phyloP scores from a whole-genome alignment of 2,329 filamentous ascomycete species.

The Sporothrix schenckii region DNA sequence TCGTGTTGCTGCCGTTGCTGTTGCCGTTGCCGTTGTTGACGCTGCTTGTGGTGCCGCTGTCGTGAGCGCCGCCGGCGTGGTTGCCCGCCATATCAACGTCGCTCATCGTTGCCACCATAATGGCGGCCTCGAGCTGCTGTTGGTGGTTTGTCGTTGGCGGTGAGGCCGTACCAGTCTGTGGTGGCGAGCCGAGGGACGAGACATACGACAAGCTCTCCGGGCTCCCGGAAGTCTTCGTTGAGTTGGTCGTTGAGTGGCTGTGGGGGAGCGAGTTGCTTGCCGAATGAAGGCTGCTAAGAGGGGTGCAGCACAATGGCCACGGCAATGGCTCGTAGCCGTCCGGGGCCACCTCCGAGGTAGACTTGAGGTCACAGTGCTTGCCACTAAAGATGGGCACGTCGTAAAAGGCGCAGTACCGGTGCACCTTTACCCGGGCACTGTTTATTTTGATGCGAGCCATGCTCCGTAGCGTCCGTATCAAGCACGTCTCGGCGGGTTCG shows the following conservation, averaged over 20 bases:
- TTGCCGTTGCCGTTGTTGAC: constrained; percentile 5
- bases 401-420: constrained; percentile 56
- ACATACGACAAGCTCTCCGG: constrained; percentile 22
- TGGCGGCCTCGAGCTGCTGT: neutral
- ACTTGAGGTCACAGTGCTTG: constrained; percentile 54
- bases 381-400: constrained; percentile 54
- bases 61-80: neutral
- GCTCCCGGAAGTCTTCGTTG: constrained; percentile 6
- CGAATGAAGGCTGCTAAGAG: constrained; percentile 31
- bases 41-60: neutral
- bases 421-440: constrained; percentile 56
- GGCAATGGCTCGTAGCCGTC: constrained; percentile 41
- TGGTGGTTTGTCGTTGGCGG: neutral
- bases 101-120: constrained; percentile 1
- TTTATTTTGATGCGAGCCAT: constrained; percentile 57
- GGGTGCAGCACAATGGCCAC: constrained; percentile 46
- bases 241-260: constrained; percentile 16
- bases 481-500: constrained; percentile 46
- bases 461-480: constrained; percentile 50
- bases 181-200: constrained; percentile 22
- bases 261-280: neutral
- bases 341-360: constrained; percentile 38
- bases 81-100: neutral
- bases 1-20: neutral
- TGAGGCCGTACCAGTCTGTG: constrained; percentile 1